phyloP scores from a whole-genome alignment of 768 basidiomycete species.

The Royoungia palumana region DNA sequence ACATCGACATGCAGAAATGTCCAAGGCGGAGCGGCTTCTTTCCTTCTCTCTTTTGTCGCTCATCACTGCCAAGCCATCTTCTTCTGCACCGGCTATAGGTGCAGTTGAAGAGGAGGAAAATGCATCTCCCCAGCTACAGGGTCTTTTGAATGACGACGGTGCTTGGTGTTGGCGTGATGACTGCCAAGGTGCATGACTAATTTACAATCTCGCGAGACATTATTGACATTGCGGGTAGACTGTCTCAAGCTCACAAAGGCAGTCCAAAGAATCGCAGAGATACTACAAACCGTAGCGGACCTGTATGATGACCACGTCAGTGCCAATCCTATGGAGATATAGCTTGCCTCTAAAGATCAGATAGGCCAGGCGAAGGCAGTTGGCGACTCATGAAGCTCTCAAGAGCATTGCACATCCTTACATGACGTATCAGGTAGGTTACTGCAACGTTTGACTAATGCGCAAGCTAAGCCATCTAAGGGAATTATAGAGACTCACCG shows the following conservation, averaged over 20 bases:
- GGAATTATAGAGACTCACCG: slow-evolving; percentile 73
- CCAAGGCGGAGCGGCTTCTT: slow-evolving; percentile 68
- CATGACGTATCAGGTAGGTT: slow-evolving; percentile 61
- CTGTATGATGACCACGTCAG: slow-evolving; percentile 76
- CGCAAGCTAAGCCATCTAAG: slow-evolving; percentile 32
- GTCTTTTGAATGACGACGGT: slow-evolving; percentile 64
- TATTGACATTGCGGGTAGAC: slow-evolving; percentile 37
- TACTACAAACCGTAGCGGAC: slow-evolving; percentile 70
- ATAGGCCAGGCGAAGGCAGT: slow-evolving; percentile 70
- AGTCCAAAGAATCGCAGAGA: slow-evolving; percentile 71
- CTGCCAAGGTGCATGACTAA: slow-evolving; percentile 50
- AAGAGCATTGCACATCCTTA: slow-evolving; percentile 76
- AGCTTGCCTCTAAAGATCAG: slow-evolving; percentile 3
- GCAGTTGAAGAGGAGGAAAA: slow-evolving; percentile 48
- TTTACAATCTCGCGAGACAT: not conserved
- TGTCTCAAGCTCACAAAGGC: slow-evolving; percentile 79
- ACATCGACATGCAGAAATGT: slow-evolving; percentile 58
- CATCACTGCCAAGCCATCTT: slow-evolving; percentile 65
- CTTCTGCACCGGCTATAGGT: slow-evolving; percentile 45
- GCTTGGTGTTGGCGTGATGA: slow-evolving; percentile 88
- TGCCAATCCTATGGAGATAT: slow-evolving; percentile 5
- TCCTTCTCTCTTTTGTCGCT: slow-evolving; percentile 73
- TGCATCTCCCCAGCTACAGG: slow-evolving; percentile 41
- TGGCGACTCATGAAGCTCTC: slow-evolving; percentile 71
- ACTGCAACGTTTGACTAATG: not conserved